Evolutionary conservation across 495 filamentous ascomycete genomes (phyloP), one percentile per base, ranked within the genome.

Genomic region (Recurvomyces mirabilis): DNA sequence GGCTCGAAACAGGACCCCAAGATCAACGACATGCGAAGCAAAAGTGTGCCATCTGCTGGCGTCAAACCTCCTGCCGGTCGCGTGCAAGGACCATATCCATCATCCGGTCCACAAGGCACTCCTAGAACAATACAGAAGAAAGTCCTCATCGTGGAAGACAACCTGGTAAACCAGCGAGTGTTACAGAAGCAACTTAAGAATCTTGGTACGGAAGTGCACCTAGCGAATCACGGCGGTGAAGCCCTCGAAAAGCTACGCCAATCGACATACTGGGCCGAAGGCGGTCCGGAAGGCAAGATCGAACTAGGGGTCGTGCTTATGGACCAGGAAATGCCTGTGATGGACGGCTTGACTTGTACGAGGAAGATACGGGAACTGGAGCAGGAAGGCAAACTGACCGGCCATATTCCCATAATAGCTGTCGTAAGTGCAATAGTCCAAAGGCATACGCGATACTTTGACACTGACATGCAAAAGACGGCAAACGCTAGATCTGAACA

Each of bases 241-340:
- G 81, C 79, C n/a, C 64, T 89, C 5, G 75, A 82, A 5, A 52
- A 62, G 14, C 60, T 79, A n/a, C 57, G 49, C 28, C 43, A 63
- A 17, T 57, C 35, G 22, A 49, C 46, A 41, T 60, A 60, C 49
- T 57, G 59, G 58, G 44, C 52, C 41, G 53, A 20, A 22, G 25
- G 21, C 37, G 46, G 32, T 1, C n/a, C 47, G 47, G 62, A 55
- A 41, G 54, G 50, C 41, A 57, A 53, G 40, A 22, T 68, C 23
- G 54, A 67, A 36, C 60, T 84, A 9, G 73, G 74, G 37, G 72
- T 87, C 32, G 74, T 87, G 15, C 64, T 87, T 3, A 86, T 86
- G 81, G 84, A 89, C 53, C 77, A 85, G 38, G 83, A 87, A 54
- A 89, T 89, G 84, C 84, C 84, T 0, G 63, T 87, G 12, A 86